A percentile compares a stretch with the other conserved stretches of the same genome.
phyloP scores from a whole-genome alignment of 2,329 filamentous ascomycete genomes.

The Colletotrichum lentis region DNA sequence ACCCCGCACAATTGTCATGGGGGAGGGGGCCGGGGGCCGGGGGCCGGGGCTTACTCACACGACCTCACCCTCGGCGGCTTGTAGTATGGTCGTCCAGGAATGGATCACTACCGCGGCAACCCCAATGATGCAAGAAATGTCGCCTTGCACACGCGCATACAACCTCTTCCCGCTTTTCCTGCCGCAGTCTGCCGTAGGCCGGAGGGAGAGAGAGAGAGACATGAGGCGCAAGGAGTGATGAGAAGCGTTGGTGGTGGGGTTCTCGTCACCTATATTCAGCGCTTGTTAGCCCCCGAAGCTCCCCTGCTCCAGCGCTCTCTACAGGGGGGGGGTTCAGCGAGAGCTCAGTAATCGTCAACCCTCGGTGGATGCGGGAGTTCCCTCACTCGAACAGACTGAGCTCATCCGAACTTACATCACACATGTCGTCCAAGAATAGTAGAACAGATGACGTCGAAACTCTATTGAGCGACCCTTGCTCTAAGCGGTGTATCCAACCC shows the following conservation, averaged over 20 bases:
- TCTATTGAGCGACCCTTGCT: too few relatives aligned
- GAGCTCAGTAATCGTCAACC: background rate
- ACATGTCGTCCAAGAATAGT: background rate
- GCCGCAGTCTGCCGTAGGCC: slow-evolving; percentile 19
- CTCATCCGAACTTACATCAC: too few relatives aligned
- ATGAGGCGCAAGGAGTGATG: background rate
- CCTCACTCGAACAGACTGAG: too few relatives aligned
- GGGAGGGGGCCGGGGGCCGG: background rate
- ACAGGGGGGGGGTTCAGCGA: background rate
- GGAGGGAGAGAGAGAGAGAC: background rate
- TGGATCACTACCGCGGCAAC: slow-evolving; percentile 11
- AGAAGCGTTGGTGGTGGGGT: background rate
- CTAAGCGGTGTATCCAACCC: too few relatives aligned
- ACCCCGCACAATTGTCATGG: background rate
- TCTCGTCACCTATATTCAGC: background rate
- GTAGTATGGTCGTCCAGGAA: background rate
- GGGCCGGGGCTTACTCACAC: background rate
- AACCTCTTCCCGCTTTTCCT: slow-evolving; percentile 10
- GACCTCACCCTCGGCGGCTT: background rate
- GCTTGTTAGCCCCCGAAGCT: background rate
- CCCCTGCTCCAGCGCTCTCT: background rate
- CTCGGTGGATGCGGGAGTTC: background rate
- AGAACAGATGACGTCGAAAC: background rate
- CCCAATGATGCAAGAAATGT: too few relatives aligned
- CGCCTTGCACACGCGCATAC: background rate